Percentiles rank a stretch among this genome's conserved stretches.
These are phyloP conservation scores for Ploettnerulaceae sp. DNA, from an alignment of 2,329 filamentous ascomycete species.

Conservation along the genomic window DNA sequence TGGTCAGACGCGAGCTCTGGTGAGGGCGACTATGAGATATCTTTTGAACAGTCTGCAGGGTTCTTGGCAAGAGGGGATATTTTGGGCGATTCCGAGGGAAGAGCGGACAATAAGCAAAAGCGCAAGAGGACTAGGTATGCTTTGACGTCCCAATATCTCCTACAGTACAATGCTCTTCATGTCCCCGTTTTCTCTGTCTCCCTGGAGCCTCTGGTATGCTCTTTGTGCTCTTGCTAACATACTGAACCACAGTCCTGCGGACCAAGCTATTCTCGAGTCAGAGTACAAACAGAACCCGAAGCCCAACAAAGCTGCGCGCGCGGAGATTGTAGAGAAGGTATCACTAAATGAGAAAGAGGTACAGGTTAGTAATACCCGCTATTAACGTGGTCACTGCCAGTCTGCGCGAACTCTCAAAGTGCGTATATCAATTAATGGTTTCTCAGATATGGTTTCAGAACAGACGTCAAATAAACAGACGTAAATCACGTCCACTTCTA, in stretches of 20 bases:
- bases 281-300: constrained; percentile 83
- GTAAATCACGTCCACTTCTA: constrained; percentile 79
- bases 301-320: constrained; percentile 83
- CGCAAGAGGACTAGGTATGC: constrained; percentile 60
- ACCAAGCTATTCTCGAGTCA: constrained; percentile 82
- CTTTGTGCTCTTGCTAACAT: constrained; percentile 15
- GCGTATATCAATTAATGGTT: constrained; percentile 15
- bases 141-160: background rate
- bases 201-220: background rate
- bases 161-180: background rate
- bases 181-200: too few relatives aligned
- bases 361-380: constrained; percentile 60
- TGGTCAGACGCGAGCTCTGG: constrained; percentile 19
- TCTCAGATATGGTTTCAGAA: constrained; percentile 96
- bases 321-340: constrained; percentile 78
- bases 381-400: constrained; percentile 2
- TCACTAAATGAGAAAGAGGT: constrained; percentile 87
- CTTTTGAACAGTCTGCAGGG: constrained; percentile 19
- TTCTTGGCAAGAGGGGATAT: constrained; percentile 23
- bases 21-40: constrained; percentile 22
- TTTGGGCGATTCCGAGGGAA: constrained; percentile 22
- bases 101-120: constrained; percentile 41
- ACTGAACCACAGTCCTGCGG: constrained; percentile 61
- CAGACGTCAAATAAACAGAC: constrained; percentile 83
- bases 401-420: constrained; percentile 15